A percentile compares a stretch with the other conserved stretches of the same genome.
Evolutionary conservation across 495 filamentous ascomycete genomes (phyloP).

Genomic region (Daldinia loculata): DNA sequence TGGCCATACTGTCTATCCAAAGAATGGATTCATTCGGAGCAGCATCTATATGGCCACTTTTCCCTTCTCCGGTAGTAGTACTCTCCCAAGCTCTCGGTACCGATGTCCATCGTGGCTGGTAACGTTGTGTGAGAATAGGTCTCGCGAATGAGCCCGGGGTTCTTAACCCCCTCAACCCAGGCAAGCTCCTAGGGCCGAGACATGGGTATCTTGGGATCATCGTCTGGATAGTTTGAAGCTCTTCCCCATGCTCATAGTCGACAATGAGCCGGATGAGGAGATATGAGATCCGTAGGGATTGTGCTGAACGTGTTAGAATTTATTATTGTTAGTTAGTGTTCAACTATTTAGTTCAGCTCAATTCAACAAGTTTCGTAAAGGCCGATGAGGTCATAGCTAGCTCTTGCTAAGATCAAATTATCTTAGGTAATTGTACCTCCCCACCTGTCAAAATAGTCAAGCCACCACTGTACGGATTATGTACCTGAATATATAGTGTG

Average conservation of each 20-base stretch:
- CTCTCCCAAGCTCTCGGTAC: slow-evolving; percentile 49
- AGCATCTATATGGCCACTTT: slow-evolving; percentile 79
- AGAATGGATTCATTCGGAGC: slow-evolving; percentile 78
- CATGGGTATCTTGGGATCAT: slow-evolving; percentile 46
- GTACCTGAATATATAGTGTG: no score
- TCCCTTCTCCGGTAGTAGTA: slow-evolving; percentile 59
- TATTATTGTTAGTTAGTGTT: slow-evolving; percentile 14
- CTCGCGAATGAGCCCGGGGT: slow-evolving; percentile 25
- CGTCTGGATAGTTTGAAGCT: slow-evolving; percentile 7
- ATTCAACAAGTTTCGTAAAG: slow-evolving; percentile 13
- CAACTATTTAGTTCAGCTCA: slow-evolving; percentile 14
- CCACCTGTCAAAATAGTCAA: background rate
- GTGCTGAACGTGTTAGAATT: background rate
- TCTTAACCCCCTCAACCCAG: slow-evolving; percentile 44
- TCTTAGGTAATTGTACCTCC: background rate
- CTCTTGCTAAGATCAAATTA: slow-evolving; percentile 25
- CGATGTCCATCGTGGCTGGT: slow-evolving; percentile 33
- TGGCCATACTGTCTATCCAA: slow-evolving; percentile 81
- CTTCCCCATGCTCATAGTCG: slow-evolving; percentile 29
- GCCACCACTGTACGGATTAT: background rate
- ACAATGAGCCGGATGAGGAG: background rate
- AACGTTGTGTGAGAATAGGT: slow-evolving; percentile 28
- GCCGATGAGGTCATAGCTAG: slow-evolving; percentile 43
- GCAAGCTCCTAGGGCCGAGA: slow-evolving; percentile 47
- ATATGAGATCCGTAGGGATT: background rate